Evolutionary conservation across 23 red algal genomes (phyloP).

Genomic region (Gracilaria domingensis): DNA sequence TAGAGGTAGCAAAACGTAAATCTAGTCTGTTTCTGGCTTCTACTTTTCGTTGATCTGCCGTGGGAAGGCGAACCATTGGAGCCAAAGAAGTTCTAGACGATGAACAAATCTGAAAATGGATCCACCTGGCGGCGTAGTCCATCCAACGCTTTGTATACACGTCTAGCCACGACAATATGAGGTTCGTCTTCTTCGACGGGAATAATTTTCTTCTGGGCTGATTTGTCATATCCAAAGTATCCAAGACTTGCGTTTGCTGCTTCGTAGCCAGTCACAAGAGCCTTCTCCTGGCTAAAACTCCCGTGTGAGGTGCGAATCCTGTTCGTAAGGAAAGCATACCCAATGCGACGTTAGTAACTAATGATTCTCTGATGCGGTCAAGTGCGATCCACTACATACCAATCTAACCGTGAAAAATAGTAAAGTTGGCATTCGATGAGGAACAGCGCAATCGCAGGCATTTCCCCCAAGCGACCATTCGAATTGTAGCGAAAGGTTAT

Average conservation of each 20-base stretch:
- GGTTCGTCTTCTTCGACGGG: constrained; percentile 79
- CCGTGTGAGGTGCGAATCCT: constrained; percentile 84
- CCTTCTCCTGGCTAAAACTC: constrained; percentile 89
- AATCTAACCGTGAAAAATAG: background rate
- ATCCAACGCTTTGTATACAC: constrained; percentile 46
- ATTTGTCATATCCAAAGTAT: constrained; percentile 44
- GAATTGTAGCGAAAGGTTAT: background rate
- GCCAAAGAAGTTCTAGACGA: background rate
- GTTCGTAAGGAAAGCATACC: background rate
- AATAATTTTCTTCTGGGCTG: constrained; percentile 60
- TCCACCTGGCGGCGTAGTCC: constrained; percentile 26
- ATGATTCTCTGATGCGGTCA: background rate
- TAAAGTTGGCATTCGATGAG: too few species aligned
- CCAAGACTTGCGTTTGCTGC: constrained; percentile 83
- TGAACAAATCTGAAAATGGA: constrained; percentile 59
- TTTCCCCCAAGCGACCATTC: too few species aligned
- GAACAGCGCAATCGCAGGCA: too few species aligned
- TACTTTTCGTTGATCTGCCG: background rate
- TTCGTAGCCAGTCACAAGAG: constrained; percentile 83
- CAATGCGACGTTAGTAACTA: background rate
- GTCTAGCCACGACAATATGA: constrained; percentile 51
- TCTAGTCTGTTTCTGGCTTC: background rate
- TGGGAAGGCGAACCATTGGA: background rate
- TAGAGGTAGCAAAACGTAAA: background rate
- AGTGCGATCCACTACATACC: background rate